phyloP scores from a whole-genome alignment of 2,329 filamentous ascomycete genomes.

The Exophiala viscosa region DNA sequence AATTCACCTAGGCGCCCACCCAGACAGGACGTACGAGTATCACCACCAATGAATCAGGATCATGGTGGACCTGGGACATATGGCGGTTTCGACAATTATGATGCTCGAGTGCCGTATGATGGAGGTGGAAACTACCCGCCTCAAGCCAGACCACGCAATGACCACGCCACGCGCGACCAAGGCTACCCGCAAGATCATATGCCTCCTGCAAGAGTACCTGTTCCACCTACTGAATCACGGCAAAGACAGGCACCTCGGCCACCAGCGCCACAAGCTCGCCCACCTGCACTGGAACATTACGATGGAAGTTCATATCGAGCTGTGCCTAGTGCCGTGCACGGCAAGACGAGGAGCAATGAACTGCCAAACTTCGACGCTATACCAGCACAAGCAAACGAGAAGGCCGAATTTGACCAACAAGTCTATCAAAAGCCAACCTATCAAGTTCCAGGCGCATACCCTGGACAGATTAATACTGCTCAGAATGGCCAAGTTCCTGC shows the following conservation, averaged over 20 bases:
- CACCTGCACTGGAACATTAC: conserved; percentile 3
- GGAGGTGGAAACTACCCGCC: background rate
- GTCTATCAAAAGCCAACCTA: conserved; percentile 33
- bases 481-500: conserved; percentile 47
- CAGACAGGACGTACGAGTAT: conserved; percentile 6
- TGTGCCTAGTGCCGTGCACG: conserved; percentile 26
- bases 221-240: conserved; percentile 42
- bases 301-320: conserved; percentile 2
- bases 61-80: background rate
- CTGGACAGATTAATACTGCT: conserved; percentile 24
- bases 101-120: conserved; percentile 1
- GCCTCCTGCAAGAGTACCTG: conserved; percentile 12
- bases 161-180: conserved; percentile 5
- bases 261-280: background rate
- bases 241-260: conserved; percentile 31
- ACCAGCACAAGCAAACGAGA: conserved; percentile 18
- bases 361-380: conserved; percentile 64
- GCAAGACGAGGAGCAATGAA: conserved; percentile 44
- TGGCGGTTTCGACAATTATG: conserved; percentile 3
- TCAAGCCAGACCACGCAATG: conserved; percentile 4
- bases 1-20: conserved; percentile 11
- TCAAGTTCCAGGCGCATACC: conserved; percentile 18
- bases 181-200: conserved; percentile 18
- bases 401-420: conserved; percentile 15
- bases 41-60: conserved; percentile 7